These are phyloP conservation scores for Phlyctochytrium planicorne DNA, from an alignment of 192 early-diverging fungal genomes.

Conservation along the genomic window DNA sequence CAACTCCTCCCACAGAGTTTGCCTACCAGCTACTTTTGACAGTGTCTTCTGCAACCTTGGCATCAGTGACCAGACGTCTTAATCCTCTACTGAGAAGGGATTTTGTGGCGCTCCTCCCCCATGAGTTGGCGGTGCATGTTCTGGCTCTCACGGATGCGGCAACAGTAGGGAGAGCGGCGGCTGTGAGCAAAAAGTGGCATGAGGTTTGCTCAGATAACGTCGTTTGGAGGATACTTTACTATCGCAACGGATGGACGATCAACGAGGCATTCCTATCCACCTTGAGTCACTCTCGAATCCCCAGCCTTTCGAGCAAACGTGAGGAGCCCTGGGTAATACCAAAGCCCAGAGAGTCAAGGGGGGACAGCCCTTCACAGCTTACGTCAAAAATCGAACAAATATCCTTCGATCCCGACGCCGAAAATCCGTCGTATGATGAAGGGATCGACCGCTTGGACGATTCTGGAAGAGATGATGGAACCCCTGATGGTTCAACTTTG, in stretches of 20 bases:
- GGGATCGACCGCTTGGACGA: too few relatives aligned
- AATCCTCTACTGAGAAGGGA: conserved; percentile 57
- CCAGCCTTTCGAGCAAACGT: too few relatives aligned
- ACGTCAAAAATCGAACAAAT: too few relatives aligned
- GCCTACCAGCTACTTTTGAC: conserved; percentile 56
- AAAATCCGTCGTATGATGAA: too few relatives aligned
- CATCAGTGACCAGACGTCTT: conserved; percentile 42
- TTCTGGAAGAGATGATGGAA: too few relatives aligned
- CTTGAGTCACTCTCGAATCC: conserved; percentile 6
- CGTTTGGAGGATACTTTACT: conserved; percentile 68
- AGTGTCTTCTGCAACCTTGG: conserved; percentile 47
- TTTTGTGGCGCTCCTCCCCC: conserved; percentile 59
- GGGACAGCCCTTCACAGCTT: too few relatives aligned
- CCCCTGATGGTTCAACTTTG: too few relatives aligned
- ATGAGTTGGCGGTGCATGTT: conserved; percentile 71
- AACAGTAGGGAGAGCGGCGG: conserved; percentile 58
- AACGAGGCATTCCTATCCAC: conserved; percentile 36
- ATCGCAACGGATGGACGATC: conserved; percentile 32
- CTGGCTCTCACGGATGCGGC: conserved; percentile 47
- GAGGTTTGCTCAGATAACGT: conserved; percentile 66
- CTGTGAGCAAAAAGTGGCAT: conserved; percentile 69
- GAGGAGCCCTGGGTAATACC: too few relatives aligned
- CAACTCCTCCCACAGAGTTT: conserved; percentile 34
- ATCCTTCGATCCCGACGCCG: too few relatives aligned
- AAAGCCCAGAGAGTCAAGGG: too few relatives aligned